These are phyloP conservation scores for Gardenia jasminoides DNA, from an alignment of 257 asterid genomes.

Conservation along the genomic window DNA sequence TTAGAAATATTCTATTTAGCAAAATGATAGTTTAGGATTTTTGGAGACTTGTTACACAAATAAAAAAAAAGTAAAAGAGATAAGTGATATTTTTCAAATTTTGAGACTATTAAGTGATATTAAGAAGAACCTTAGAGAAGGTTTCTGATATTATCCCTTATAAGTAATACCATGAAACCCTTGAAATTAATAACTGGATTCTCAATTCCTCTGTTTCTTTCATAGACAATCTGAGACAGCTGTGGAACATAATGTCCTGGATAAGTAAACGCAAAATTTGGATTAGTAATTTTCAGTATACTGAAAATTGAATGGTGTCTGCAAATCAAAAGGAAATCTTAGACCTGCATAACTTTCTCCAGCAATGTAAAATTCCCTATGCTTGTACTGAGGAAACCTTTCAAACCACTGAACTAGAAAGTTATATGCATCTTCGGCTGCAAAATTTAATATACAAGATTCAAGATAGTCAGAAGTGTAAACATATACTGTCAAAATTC, in stretches of 20 bases:
- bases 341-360: slow-evolving; percentile 98
- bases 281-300: slow-evolving; percentile 9
- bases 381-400: slow-evolving; percentile 96
- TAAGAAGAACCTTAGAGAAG: too few species aligned
- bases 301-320: not conserved
- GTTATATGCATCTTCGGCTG: slow-evolving; percentile 81
- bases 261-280: slow-evolving; percentile 14
- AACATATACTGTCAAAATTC: not conserved
- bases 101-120: too few species aligned
- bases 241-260: slow-evolving; percentile 97
- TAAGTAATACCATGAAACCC: slow-evolving; percentile 98
- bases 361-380: slow-evolving; percentile 79
- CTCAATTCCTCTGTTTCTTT: slow-evolving; percentile 67
- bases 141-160: too few species aligned
- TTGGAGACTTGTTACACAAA: too few species aligned
- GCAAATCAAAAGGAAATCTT: slow-evolving; percentile 4
- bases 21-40: too few species aligned
- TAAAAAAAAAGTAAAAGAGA: too few species aligned
- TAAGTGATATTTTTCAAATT: too few species aligned
- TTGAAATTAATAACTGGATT: slow-evolving; percentile 79
- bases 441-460: slow-evolving; percentile 33
- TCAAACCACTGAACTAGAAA: slow-evolving; percentile 88
- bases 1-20: too few species aligned
- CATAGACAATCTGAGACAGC: slow-evolving; percentile 65
- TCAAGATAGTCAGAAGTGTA: slow-evolving; percentile 17